A percentile compares a stretch with the other conserved stretches of the same genome.
phyloP scores from a whole-genome alignment of 768 basidiomycete species.

The Dendrothele bispora region DNA sequence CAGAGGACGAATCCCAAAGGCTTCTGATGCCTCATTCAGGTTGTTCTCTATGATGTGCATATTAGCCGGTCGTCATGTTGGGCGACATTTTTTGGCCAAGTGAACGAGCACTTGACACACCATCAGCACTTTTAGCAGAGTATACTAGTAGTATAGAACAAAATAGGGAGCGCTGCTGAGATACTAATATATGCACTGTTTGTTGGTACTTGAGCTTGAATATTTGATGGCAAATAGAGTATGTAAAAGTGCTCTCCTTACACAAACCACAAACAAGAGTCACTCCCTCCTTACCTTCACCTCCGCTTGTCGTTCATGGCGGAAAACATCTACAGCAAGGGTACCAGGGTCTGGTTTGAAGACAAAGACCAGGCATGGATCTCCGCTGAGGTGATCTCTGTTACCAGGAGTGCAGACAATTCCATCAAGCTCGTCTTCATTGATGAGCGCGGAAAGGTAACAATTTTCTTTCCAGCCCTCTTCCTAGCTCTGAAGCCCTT shows the following conservation, averaged over 20 bases:
- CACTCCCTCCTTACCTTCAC: constrained; percentile 3
- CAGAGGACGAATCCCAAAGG: constrained; percentile 87
- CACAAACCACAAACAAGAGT: no score
- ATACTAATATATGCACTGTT: no score
- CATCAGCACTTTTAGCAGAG: no score
- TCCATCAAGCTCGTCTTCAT: constrained; percentile 80
- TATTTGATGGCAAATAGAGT: no score
- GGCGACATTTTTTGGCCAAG: no score
- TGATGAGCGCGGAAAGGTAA: constrained; percentile 91
- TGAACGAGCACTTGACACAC: no score
- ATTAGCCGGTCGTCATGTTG: no score
- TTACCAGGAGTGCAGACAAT: constrained; percentile 66
- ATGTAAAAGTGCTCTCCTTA: no score
- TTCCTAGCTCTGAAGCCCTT: constrained; percentile 9
- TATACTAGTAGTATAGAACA: no score
- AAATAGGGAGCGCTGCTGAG: no score
- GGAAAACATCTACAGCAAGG: constrained; percentile 90
- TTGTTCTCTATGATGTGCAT: no score
- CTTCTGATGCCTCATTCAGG: constrained; percentile 52
- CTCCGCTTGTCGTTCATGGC: constrained; percentile 52
- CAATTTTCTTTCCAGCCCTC: constrained; percentile 16
- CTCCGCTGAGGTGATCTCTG: constrained; percentile 77
- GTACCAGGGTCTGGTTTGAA: constrained; percentile 89
- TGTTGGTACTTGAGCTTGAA: no score
- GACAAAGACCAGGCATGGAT: constrained; percentile 96